Percentiles rank a stretch among this genome's conserved stretches.
These are phyloP conservation scores for Tylopilus subfusipes DNA, from an alignment of 768 basidiomycete species.

Conservation along the genomic window DNA sequence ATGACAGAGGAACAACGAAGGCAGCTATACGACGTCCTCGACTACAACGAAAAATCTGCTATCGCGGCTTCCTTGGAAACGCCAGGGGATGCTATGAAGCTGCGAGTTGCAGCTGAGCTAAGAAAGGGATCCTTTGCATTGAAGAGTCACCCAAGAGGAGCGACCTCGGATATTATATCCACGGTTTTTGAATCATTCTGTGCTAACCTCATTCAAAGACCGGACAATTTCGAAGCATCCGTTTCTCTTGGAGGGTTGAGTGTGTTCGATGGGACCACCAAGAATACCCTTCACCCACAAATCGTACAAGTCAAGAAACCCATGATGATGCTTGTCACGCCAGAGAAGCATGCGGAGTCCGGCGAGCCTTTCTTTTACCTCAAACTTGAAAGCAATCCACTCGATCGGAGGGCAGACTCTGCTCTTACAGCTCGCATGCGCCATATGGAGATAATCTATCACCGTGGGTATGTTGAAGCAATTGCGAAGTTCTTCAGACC, in stretches of 20 bases:
- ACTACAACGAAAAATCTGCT: constrained; percentile 86
- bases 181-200: constrained; percentile 84
- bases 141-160: constrained; percentile 66
- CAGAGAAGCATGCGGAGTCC: constrained; percentile 25
- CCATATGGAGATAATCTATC: constrained; percentile 96
- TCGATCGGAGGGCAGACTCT: constrained; percentile 89
- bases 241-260: constrained; percentile 82
- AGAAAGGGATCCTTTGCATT: constrained; percentile 87
- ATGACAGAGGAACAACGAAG: constrained; percentile 91
- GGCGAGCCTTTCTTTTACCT: constrained; percentile 79
- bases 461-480: constrained; percentile 89
- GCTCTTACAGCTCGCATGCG: constrained; percentile 87
- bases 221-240: constrained; percentile 81
- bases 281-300: constrained; percentile 76
- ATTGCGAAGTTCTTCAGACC: constrained; percentile 90
- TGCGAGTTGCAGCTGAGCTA: constrained; percentile 71
- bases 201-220: constrained; percentile 79
- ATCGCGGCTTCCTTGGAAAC: constrained; percentile 65
- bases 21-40: constrained; percentile 84
- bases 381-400: constrained; percentile 88
- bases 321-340: constrained; percentile 31
- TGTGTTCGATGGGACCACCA: constrained; percentile 89
- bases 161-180: constrained; percentile 70
- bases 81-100: constrained; percentile 76
- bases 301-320: constrained; percentile 79